These are phyloP conservation scores for Sclerotinia minor DNA, from an alignment of 2,329 filamentous ascomycete genomes.

Conservation along the genomic window DNA sequence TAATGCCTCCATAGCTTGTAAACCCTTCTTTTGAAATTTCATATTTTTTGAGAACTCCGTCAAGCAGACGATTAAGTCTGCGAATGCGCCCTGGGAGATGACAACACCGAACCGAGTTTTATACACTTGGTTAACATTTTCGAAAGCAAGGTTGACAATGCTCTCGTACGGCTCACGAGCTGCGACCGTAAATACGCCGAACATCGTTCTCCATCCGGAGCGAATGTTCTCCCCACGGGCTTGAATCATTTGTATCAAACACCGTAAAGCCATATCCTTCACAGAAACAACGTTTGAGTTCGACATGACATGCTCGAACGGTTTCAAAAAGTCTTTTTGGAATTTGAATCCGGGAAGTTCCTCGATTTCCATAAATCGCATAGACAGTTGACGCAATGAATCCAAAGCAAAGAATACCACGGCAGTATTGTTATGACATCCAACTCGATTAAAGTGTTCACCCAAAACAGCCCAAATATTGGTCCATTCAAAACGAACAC, in stretches of 20 bases:
- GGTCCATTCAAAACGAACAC: constrained; percentile 97
- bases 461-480: constrained; percentile 98
- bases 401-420: constrained; percentile 98
- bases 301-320: constrained; percentile 95
- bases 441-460: constrained; percentile 96
- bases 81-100: constrained; percentile 94
- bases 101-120: constrained; percentile 94
- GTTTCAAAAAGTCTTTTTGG: constrained; percentile 98
- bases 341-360: constrained; percentile 99
- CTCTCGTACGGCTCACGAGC: constrained; percentile 90
- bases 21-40: constrained; percentile 96
- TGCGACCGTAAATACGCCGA: constrained; percentile 95
- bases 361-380: constrained; percentile 98
- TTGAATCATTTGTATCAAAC: constrained; percentile 98
- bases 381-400: constrained; percentile 90
- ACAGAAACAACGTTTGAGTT: constrained; percentile 90
- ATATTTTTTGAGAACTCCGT: constrained; percentile 99
- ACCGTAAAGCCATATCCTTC: constrained; percentile 95
- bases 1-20: constrained; percentile 91
- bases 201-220: constrained; percentile 99
- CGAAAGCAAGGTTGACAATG: constrained; percentile 95
- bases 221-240: constrained; percentile 94
- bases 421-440: constrained; percentile 92
- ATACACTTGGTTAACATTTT: constrained; percentile 95
- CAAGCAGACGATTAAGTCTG: constrained; percentile 91